Evolutionary conservation across 257 asterid genomes (phyloP), one percentile per base, ranked within the genome.

Genomic region (Plantago major): DNA sequence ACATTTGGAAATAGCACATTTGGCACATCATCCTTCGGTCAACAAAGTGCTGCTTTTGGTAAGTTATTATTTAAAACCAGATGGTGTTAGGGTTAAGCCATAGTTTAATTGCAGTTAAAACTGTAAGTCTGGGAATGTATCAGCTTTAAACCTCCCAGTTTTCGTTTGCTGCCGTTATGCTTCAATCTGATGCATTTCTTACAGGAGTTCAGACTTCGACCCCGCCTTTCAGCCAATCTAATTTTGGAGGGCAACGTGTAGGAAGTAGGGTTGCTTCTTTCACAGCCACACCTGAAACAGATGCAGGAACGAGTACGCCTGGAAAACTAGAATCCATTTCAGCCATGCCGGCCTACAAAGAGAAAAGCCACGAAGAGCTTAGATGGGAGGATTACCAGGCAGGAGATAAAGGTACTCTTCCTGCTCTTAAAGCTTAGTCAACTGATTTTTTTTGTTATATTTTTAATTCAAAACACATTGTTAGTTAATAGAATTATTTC

Each of bases 1-100:
- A 77, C 92, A 6, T 86, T 89, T 80, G 86, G 86, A 57, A 72
- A 26, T 52, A 52, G 73, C 47, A 74, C 91, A 14, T 86, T 89
- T 72, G 91, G 86, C 14, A 42, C 95, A 7, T 71, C 89, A 76
- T 59, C 91, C 49, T 84, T 86, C 71, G 85, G 86, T 61, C 71
- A 76, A 76, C 97, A 78, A 75, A 87, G 86, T 64, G 58, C 93
- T 52, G 77, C 93, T 62, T 92, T 92, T 70, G 97, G 97, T 89
- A 77, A 75, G 96, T 62, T 62, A 16, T 61, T 68, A 2, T 58
- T 33, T 30, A 22, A 59, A 53, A 53, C 19, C 49, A 50, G 52
- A 51, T 28, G 16, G 10, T 19, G 6, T 51, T 3, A 22, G 6
- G 11, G 10, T 7, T 51, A 19, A 22, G 28, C 14, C 3, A 30